Conservation (phyloP, 257 asterid genomes). For the Euphrasia confusa region DNA sequence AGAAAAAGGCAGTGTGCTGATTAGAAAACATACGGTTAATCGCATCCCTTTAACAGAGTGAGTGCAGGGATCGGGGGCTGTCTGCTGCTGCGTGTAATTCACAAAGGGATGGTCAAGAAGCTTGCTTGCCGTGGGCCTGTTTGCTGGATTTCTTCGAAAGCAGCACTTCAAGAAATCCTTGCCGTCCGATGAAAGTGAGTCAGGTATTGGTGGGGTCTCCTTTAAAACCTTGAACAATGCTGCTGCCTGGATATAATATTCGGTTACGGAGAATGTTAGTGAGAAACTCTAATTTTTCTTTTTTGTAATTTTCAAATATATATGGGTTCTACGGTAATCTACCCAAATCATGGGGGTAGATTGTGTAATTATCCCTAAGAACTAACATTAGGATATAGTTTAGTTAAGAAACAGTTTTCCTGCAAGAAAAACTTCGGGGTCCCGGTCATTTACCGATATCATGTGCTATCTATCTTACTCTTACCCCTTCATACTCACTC, state of each 20-base stretch:
- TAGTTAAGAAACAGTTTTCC: background rate
- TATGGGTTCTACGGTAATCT: background rate
- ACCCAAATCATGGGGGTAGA: background rate
- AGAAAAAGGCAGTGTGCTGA: background rate
- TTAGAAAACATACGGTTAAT: conserved; percentile 31
- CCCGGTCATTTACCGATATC: background rate
- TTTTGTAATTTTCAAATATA: background rate
- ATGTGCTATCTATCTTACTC: conserved; percentile 35
- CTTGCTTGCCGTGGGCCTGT: conserved; percentile 65
- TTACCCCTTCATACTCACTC: conserved; percentile 92
- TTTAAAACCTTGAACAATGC: conserved; percentile 78
- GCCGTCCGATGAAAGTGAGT: conserved; percentile 69
- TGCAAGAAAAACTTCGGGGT: background rate
- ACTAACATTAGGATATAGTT: background rate
- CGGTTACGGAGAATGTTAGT: background rate
- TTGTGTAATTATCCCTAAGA: background rate
- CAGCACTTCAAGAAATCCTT: conserved; percentile 66
- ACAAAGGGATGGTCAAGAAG: conserved; percentile 70
- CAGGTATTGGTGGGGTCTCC: conserved; percentile 81
- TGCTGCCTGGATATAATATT: conserved; percentile 50
- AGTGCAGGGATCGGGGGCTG: conserved; percentile 12
- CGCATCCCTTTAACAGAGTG: conserved; percentile 23
- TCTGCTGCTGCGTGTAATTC: conserved; percentile 31
- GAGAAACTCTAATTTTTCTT: background rate
- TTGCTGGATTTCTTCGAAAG: conserved; percentile 74